phyloP scores from a whole-genome alignment of 768 basidiomycete genomes.

The Lactifluus subvellereus region DNA sequence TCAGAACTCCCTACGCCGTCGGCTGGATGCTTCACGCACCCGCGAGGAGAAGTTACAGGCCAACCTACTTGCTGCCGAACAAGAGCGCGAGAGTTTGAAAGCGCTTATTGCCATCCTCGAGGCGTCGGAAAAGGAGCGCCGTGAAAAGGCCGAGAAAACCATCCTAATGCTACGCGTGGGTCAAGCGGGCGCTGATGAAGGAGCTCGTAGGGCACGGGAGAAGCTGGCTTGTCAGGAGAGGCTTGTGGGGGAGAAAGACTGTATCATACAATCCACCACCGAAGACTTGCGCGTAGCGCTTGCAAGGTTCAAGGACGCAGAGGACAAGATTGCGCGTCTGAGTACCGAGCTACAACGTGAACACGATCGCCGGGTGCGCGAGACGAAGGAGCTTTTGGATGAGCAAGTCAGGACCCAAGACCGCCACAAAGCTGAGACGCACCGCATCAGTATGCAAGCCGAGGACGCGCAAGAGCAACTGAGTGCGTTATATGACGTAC shows the following conservation, averaged over 20 bases:
- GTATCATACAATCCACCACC: not conserved
- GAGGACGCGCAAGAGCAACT: not conserved
- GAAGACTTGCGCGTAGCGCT: not conserved
- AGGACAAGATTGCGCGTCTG: not conserved
- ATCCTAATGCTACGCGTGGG: not conserved
- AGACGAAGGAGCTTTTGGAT: not conserved
- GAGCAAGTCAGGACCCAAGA: not conserved
- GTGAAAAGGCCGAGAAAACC: not conserved
- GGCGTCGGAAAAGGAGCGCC: not conserved
- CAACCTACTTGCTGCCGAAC: not conserved
- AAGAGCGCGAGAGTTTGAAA: not conserved
- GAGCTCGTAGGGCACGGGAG: not conserved
- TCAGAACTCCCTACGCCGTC: not conserved
- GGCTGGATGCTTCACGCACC: not conserved
- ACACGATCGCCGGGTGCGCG: not conserved
- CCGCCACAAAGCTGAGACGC: not conserved
- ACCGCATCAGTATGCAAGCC: not conserved
- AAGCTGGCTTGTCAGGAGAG: not conserved
- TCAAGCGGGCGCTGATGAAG: not conserved
- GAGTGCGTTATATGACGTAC: not conserved
- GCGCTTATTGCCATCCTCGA: not conserved
- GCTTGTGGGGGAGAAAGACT: conserved; percentile 1
- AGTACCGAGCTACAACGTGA: not conserved
- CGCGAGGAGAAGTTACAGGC: not conserved
- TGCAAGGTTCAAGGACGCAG: not conserved